phyloP scores from a whole-genome alignment of 257 asterid species.

The Solanum boliviense region DNA sequence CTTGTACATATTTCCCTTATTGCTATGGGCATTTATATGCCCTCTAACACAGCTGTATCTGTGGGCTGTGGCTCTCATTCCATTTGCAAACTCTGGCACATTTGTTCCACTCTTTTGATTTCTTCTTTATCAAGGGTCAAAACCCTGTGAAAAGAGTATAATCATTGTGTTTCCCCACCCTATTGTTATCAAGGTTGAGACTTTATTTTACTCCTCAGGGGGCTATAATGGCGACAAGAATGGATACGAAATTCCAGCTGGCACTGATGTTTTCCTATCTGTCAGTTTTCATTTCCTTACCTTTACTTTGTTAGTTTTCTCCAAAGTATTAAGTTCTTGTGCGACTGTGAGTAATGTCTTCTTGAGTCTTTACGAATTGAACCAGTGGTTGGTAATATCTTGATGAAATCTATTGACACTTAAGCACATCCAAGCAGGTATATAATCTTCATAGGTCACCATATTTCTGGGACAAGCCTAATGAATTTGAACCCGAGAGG shows the following conservation, averaged over 20 bases:
- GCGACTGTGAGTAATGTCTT: background rate
- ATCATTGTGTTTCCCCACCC: background rate
- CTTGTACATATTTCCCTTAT: background rate
- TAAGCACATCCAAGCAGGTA: slow-evolving; percentile 32
- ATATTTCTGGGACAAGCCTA: slow-evolving; percentile 74
- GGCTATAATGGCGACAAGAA: slow-evolving; percentile 63
- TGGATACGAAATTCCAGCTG: slow-evolving; percentile 74
- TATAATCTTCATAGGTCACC: slow-evolving; percentile 98
- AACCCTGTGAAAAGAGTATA: background rate
- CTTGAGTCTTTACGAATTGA: background rate
- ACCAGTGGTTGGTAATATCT: background rate
- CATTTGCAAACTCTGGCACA: background rate
- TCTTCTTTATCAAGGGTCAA: background rate
- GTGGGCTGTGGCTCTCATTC: background rate
- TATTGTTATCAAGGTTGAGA: background rate
- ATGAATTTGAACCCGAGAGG: slow-evolving; percentile 90
- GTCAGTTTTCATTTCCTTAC: slow-evolving; percentile 26
- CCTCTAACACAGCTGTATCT: background rate
- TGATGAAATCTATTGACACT: background rate
- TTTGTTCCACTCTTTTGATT: background rate
- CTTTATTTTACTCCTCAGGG: slow-evolving; percentile 36
- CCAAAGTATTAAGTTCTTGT: background rate
- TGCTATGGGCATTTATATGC: background rate
- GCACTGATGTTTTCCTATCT: slow-evolving; percentile 80
- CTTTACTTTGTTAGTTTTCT: background rate